These are phyloP conservation scores for Thinopyrum elongatum DNA, from an alignment of 176 grass and related monocot species.

Conservation along the genomic window DNA sequence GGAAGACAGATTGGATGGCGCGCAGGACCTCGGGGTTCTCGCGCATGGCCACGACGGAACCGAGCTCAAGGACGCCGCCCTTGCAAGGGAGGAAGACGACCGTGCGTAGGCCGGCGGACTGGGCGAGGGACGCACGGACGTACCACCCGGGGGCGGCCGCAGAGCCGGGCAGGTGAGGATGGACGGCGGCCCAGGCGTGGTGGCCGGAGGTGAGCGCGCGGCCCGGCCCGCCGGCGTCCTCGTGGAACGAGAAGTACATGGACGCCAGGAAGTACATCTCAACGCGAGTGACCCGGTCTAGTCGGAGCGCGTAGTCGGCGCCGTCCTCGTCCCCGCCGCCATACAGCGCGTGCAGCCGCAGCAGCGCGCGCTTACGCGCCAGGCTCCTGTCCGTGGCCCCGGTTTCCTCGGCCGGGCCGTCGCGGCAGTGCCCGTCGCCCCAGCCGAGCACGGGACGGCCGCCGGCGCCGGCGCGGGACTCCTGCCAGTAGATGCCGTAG, in stretches of 20 bases:
- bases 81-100: conserved; percentile 68
- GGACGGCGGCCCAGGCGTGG: conserved; percentile 60
- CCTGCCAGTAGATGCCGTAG: conserved; percentile 90
- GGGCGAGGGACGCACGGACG: conserved; percentile 61
- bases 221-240: conserved; percentile 60
- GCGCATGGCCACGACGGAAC: conserved; percentile 50
- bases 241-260: conserved; percentile 89
- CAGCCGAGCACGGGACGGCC: conserved; percentile 54
- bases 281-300: conserved; percentile 62
- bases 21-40: conserved; percentile 51
- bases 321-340: conserved; percentile 67
- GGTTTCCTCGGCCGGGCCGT: background rate
- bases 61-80: conserved; percentile 74
- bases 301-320: conserved; percentile 54
- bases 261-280: conserved; percentile 93
- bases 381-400: conserved; percentile 25
- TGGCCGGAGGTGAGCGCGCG: conserved; percentile 40
- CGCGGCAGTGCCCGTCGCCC: conserved; percentile 92
- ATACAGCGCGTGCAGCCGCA: conserved; percentile 62
- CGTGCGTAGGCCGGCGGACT: conserved; percentile 63
- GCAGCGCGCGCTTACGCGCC: conserved; percentile 65
- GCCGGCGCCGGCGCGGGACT: conserved; percentile 39
- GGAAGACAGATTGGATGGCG: conserved; percentile 44
- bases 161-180: background rate
- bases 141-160: conserved; percentile 39